Conservation (phyloP, 2,329 filamentous ascomycete genomes). For the Cladosporium sp. region DNA sequence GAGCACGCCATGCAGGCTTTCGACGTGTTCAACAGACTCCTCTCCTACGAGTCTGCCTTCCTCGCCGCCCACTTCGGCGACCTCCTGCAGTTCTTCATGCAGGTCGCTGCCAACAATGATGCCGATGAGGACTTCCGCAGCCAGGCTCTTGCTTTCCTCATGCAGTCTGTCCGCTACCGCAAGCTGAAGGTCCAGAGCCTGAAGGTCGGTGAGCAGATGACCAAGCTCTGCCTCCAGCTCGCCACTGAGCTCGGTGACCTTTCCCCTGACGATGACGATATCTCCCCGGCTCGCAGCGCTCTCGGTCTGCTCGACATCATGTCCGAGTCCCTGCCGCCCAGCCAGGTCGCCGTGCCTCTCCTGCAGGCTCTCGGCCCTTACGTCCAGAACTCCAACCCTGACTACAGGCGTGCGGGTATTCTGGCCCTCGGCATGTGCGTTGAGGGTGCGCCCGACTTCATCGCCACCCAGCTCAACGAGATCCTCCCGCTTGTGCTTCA, state of each 20-base stretch:
- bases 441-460: slow-evolving; percentile 95
- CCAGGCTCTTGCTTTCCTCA: slow-evolving; percentile 88
- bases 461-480: slow-evolving; percentile 82
- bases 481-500: slow-evolving; percentile 81
- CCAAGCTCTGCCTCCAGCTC: slow-evolving; percentile 81
- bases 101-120: slow-evolving; percentile 70
- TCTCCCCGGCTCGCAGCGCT: slow-evolving; percentile 78
- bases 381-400: slow-evolving; percentile 67
- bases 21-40: slow-evolving; percentile 92
- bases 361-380: slow-evolving; percentile 81
- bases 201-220: slow-evolving; percentile 80
- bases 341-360: slow-evolving; percentile 88
- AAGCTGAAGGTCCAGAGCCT: slow-evolving; percentile 94
- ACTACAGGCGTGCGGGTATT: slow-evolving; percentile 84
- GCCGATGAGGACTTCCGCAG: slow-evolving; percentile 80
- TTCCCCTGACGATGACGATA: slow-evolving; percentile 69
- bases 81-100: slow-evolving; percentile 88
- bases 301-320: slow-evolving; percentile 85
- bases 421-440: slow-evolving; percentile 89
- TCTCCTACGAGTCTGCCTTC: slow-evolving; percentile 82
- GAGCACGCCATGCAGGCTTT: slow-evolving; percentile 87
- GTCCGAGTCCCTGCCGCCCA: slow-evolving; percentile 80
- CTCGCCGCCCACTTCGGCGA: slow-evolving; percentile 83
- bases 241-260: slow-evolving; percentile 81
- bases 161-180: slow-evolving; percentile 85